These are phyloP conservation scores for Dalbergia cochinchinensis DNA, from an alignment of 306 rosid species.

Conservation along the genomic window DNA sequence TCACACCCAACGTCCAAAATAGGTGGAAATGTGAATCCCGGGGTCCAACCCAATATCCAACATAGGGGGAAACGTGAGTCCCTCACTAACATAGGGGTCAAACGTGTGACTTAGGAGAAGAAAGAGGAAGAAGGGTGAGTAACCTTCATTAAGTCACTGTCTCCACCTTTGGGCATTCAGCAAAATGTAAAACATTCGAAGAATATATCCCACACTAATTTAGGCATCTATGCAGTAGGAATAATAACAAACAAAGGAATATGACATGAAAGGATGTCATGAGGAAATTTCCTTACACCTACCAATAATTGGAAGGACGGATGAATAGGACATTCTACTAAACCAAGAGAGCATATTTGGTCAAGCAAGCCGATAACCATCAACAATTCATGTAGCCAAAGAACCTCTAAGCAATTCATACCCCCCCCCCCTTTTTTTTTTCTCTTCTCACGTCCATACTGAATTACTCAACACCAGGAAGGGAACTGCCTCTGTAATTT, in stretches of 20 bases:
- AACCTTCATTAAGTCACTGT: slow-evolving; percentile 33
- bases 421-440: too few relatives aligned
- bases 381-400: slow-evolving; percentile 19
- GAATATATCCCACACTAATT: slow-evolving; percentile 17
- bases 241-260: slow-evolving; percentile 7
- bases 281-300: slow-evolving; percentile 14
- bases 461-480: slow-evolving; percentile 31
- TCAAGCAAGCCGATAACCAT: slow-evolving; percentile 8
- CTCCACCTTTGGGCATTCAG: slow-evolving; percentile 30
- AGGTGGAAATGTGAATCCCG: slow-evolving; percentile 40
- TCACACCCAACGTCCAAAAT: slow-evolving; percentile 52
- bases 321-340: slow-evolving; percentile 28
- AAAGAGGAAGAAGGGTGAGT: slow-evolving; percentile 10
- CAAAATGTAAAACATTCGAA: slow-evolving; percentile 15
- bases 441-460: not conserved
- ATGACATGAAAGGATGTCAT: slow-evolving; percentile 27
- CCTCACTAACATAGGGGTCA: slow-evolving; percentile 44
- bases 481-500: slow-evolving; percentile 29
- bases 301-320: slow-evolving; percentile 27
- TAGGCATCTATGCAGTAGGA: slow-evolving; percentile 28
- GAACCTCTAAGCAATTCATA: slow-evolving; percentile 15
- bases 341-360: slow-evolving; percentile 32
- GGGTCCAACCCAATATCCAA: slow-evolving; percentile 49
- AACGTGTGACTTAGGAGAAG: slow-evolving; percentile 31
- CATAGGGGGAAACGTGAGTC: slow-evolving; percentile 39